Evolutionary conservation across 2,329 filamentous ascomycete genomes (phyloP).

Genomic region (Claviceps digitariae): DNA sequence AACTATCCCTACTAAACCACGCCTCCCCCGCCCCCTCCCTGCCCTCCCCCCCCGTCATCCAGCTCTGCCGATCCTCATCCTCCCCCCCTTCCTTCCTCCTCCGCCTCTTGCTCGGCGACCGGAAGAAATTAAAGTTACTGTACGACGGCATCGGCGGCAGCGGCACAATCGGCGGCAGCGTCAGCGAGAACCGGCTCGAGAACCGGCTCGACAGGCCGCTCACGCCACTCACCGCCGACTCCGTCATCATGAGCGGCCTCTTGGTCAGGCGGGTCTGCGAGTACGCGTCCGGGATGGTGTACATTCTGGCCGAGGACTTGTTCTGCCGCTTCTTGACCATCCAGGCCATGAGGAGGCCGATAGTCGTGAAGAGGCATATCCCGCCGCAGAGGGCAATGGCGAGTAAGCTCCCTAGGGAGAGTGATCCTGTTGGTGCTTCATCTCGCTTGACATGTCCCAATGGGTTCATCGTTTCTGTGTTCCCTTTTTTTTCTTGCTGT

Average conservation of each 20-base stretch:
- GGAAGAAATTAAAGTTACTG: conserved; percentile 16
- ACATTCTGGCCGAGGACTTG: conserved; percentile 13
- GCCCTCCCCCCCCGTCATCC: conserved; percentile 22
- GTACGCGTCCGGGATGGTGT: conserved; percentile 15
- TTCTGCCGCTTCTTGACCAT: conserved; percentile 13
- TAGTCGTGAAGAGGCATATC: conserved; percentile 27
- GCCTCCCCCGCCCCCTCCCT: conserved; percentile 1
- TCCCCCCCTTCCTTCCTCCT: not conserved
- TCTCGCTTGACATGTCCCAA: conserved; percentile 1
- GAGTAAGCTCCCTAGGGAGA: conserved; percentile 26
- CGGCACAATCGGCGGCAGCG: conserved; percentile 13
- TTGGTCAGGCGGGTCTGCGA: conserved; percentile 19
- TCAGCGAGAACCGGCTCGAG: conserved; percentile 18
- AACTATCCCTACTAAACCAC: conserved; percentile 20
- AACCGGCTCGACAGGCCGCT: conserved; percentile 10
- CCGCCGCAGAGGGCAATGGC: conserved; percentile 35
- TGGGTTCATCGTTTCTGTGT: conserved; percentile 2
- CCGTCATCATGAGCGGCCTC: conserved; percentile 13
- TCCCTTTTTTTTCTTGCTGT: too few species aligned
- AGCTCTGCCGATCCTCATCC: not conserved
- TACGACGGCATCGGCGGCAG: conserved; percentile 21
- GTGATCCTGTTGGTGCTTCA: conserved; percentile 5
- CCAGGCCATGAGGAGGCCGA: conserved; percentile 31
- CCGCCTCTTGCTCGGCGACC: conserved; percentile 8
- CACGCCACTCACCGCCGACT: conserved; percentile 2